These are phyloP conservation scores for Niebla homalea DNA, from an alignment of 495 filamentous ascomycete genomes.

Conservation along the genomic window DNA sequence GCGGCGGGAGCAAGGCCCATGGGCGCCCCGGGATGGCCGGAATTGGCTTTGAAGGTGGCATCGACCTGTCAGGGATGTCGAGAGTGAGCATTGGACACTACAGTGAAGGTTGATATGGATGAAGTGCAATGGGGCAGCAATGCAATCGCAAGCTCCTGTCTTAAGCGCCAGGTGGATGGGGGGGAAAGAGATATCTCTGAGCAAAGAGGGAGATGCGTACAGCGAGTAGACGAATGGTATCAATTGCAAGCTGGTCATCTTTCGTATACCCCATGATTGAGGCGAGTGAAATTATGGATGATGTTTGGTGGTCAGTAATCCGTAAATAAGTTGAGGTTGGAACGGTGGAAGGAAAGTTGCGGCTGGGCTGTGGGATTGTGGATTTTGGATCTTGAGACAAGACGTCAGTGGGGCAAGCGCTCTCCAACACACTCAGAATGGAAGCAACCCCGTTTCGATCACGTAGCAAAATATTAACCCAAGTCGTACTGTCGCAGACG, in stretches of 20 bases:
- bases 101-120: conserved; percentile 18
- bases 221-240: conserved; percentile 92
- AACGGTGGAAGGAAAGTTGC: too few relatives aligned
- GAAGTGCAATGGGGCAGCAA: too few relatives aligned
- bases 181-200: background rate
- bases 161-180: background rate
- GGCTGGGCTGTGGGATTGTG: too few relatives aligned
- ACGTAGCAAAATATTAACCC: too few relatives aligned
- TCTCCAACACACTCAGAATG: too few relatives aligned
- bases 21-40: conserved; percentile 94
- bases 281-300: too few relatives aligned
- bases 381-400: too few relatives aligned
- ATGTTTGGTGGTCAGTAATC: too few relatives aligned
- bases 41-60: conserved; percentile 93
- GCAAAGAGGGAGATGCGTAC: conserved; percentile 43
- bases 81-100: background rate
- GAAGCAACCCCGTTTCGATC: too few relatives aligned
- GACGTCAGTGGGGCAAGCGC: too few relatives aligned
- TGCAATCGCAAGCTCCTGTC: background rate
- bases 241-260: conserved; percentile 77
- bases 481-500: too few relatives aligned
- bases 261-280: conserved; percentile 81
- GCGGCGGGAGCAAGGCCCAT: conserved; percentile 98
- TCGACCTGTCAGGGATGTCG: conserved; percentile 53
- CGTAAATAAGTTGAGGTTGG: too few relatives aligned